A percentile compares a stretch with the other conserved stretches of the same genome.
These are phyloP conservation scores for Glomus cerebriforme DNA, from an alignment of 192 early-diverging fungal genomes.

Conservation along the genomic window DNA sequence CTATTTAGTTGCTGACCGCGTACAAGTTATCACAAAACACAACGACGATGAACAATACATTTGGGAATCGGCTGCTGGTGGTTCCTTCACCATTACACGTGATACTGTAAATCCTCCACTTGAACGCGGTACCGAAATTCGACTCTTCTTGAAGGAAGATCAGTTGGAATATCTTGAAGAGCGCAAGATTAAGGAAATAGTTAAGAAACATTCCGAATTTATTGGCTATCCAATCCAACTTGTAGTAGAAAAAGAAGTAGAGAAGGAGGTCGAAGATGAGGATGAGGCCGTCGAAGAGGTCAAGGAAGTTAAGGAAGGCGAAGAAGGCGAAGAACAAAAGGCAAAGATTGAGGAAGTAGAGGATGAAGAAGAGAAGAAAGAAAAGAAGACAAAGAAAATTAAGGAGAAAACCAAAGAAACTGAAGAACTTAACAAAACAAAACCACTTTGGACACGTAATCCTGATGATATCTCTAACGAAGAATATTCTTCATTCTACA, in stretches of 20 bases:
- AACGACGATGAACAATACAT: conserved; percentile 97
- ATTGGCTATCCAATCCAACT: conserved; percentile 99
- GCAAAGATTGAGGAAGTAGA: conserved; percentile 34
- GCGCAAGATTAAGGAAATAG: conserved; percentile 98
- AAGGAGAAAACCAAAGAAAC: conserved; percentile 21
- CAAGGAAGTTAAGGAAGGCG: conserved; percentile 45
- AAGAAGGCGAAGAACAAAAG: background rate
- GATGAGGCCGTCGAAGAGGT: conserved; percentile 58
- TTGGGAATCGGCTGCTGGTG: conserved; percentile 91
- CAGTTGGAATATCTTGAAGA: conserved; percentile 98
- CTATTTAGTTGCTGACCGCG: conserved; percentile 98
- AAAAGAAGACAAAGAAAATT: conserved; percentile 30
- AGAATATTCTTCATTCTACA: conserved; percentile 98
- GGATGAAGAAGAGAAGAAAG: conserved; percentile 32
- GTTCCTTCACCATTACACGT: conserved; percentile 91
- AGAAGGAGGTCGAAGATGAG: conserved; percentile 97
- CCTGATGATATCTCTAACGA: conserved; percentile 95
- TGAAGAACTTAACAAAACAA: conserved; percentile 97
- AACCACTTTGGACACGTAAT: conserved; percentile 99
- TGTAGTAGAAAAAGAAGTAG: conserved; percentile 93
- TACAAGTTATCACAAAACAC: conserved; percentile 94
- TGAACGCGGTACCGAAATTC: conserved; percentile 95
- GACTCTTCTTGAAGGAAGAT: conserved; percentile 98
- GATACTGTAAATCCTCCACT: conserved; percentile 88
- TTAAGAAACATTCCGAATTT: conserved; percentile 99